Evolutionary conservation across 2,329 filamentous ascomycete species (phyloP), one percentile per base, ranked within the genome.

Genomic region (Seiridium unicorne): DNA sequence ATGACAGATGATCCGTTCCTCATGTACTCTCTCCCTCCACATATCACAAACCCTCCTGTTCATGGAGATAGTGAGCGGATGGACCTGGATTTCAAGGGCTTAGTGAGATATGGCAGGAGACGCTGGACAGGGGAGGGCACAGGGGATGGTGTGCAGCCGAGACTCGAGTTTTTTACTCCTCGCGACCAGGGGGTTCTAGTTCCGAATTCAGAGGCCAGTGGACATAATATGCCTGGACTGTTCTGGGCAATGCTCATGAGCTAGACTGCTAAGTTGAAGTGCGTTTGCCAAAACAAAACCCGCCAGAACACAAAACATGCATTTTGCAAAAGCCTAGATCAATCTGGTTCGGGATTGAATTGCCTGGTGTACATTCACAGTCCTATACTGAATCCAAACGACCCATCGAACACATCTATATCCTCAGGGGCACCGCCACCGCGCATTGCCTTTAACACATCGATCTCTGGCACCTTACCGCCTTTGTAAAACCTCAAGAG

Each of bases 401-500:
- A 84, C 2, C 84, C 84, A 58, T 86, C 84, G 68, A 86, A 86
- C 1, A 84, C 72, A 59, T 85, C 82, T n/a, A 81, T 72, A 61
- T 79, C 78, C 61, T 77, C 77, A 9, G 76, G 66, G 36, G 77
- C 75, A 9, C 70, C 73, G 36, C 77, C 77, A 9, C 76, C 77
- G 13, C 85, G 78, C 73, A 88, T 82, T 4, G 79, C 81, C 62
- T 81, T 77, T n/a, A 89, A 69, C 54, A 82, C 77, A 32, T 82
- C 82, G 48, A 87, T 72, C 1, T 79, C 70, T 3, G 86, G 86
- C 1, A 88, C 86, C 59, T 83, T 79, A 62, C 81, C 79, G 1
- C 77, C 69, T 0, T 75, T 76, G 66, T 96, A 97, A 72, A 88
- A 93, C n/a, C 81, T 79, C 44, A 98, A 77, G n/a, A 98, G 79